phyloP scores from a whole-genome alignment of 345 rosid species.

The Gossypium australe region DNA sequence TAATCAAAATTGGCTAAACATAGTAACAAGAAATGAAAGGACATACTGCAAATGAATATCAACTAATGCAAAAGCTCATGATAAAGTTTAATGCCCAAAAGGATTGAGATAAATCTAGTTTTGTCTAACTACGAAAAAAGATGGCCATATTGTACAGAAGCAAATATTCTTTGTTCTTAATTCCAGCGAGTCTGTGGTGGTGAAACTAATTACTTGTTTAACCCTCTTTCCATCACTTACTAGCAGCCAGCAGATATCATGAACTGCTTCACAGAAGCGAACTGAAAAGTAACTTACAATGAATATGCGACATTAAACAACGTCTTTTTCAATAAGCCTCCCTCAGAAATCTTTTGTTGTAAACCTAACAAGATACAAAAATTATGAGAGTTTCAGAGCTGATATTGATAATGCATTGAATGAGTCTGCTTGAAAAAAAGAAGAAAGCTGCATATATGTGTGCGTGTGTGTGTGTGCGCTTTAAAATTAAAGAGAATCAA shows the following conservation, averaged over 20 bases:
- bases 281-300: constrained; percentile 44
- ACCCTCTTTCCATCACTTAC: not conserved
- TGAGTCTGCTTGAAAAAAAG: not conserved
- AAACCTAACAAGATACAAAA: constrained; percentile 48
- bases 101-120: constrained; percentile 3
- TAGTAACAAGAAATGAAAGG: not conserved
- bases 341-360: constrained; percentile 70
- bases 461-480: not conserved
- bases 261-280: not conserved
- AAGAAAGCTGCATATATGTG: not conserved
- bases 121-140: not conserved
- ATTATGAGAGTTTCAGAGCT: constrained; percentile 5
- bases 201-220: not conserved
- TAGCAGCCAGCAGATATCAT: constrained; percentile 1
- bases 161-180: not conserved
- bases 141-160: not conserved
- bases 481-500: not conserved
- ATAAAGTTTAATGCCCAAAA: not conserved
- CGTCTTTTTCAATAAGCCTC: constrained; percentile 54
- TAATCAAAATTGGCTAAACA: not conserved
- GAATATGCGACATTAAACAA: constrained; percentile 71
- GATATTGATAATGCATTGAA: not conserved
- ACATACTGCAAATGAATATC: not conserved
- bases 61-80: constrained; percentile 3
- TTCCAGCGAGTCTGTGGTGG: not conserved